Base-by-base conservation (phyloP, 129 eudicot species). In the Lactuca saligna region DNA sequence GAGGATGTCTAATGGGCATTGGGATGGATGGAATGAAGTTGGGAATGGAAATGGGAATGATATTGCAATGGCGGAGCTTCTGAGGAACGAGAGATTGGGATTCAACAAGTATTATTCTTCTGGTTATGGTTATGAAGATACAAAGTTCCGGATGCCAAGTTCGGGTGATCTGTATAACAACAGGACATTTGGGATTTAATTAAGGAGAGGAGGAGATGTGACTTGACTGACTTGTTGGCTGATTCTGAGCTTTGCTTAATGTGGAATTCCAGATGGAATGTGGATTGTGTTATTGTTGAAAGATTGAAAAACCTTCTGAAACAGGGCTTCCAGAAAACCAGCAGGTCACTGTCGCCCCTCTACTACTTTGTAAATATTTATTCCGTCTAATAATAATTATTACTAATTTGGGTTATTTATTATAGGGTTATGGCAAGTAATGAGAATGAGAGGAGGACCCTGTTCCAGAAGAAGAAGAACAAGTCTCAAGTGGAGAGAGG, bases 11-110 rank as follows among this genome's bases (percentile, higher is more conserved):
- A 85, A 90, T 46, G 91, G 95, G 8, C 92, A 85, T 56, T 90
- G 94, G 99, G 93, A 94, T 74, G 69, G 87, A 51, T 89, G 99
- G 99, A 90, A 66, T 76, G 93, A 85, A 70, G 69, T 83, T n/a
- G 95, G 77, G 31, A 73, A 64, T 57, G 82, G 87, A 20, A 73
- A 65, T 57, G 85, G 87, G 46, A 87, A 87, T 78, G 85, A 80
- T 64, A 68, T 87, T 66, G 87, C 85, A 17, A 77, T 94, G 84
- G 85, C 88, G 3, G 99, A 90, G 77, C 80, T 87, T 20, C 82
- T 89, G 31, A 83, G 96, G 76, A 80, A 68, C 15, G 99, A 94
- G 77, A 80, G 96, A 82, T 44, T 85, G 60, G 94, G 96, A 12
- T 73, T 69, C 29, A 87, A 85, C 54, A 94, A 83, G 57, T 71